Evolutionary conservation across 768 basidiomycete genomes (phyloP).

Genomic region (Serendipita sp.): DNA sequence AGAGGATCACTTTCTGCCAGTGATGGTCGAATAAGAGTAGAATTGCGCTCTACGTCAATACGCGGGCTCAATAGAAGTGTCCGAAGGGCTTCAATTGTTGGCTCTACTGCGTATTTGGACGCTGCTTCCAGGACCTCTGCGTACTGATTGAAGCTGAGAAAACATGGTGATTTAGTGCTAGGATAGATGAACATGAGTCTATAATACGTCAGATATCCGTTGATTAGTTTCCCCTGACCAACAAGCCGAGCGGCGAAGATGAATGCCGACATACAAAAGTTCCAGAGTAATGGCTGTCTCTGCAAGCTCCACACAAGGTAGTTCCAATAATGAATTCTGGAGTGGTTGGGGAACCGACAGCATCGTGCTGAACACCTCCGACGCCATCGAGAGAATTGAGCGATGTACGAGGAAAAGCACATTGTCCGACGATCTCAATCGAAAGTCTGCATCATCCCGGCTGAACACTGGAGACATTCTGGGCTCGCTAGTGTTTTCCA

Average conservation of each 20-base stretch:
- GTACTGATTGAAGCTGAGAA: slow-evolving; percentile 1
- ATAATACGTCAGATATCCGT: background rate
- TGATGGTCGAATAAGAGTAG: background rate
- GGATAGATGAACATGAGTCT: slow-evolving; percentile 1
- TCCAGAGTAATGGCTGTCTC: background rate
- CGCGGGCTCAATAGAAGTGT: background rate
- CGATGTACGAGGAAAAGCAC: background rate
- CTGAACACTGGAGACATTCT: slow-evolving; percentile 1
- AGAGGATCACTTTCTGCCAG: background rate
- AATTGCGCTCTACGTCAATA: background rate
- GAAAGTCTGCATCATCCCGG: slow-evolving; percentile 3
- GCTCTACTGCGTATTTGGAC: background rate
- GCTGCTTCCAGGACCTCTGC: slow-evolving; percentile 2
- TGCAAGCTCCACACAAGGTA: background rate
- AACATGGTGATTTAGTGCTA: background rate
- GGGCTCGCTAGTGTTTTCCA: background rate
- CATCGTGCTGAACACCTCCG: background rate
- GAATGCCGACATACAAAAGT: background rate
- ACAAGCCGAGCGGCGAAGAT: background rate
- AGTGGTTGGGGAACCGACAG: background rate
- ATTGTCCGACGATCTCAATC: background rate
- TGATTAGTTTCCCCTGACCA: background rate
- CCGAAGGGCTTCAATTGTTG: background rate
- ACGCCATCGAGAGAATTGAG: background rate
- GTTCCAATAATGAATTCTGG: background rate